These are phyloP conservation scores for Diplocarpon mali DNA, from an alignment of 2,329 filamentous ascomycete genomes.

Conservation along the genomic window DNA sequence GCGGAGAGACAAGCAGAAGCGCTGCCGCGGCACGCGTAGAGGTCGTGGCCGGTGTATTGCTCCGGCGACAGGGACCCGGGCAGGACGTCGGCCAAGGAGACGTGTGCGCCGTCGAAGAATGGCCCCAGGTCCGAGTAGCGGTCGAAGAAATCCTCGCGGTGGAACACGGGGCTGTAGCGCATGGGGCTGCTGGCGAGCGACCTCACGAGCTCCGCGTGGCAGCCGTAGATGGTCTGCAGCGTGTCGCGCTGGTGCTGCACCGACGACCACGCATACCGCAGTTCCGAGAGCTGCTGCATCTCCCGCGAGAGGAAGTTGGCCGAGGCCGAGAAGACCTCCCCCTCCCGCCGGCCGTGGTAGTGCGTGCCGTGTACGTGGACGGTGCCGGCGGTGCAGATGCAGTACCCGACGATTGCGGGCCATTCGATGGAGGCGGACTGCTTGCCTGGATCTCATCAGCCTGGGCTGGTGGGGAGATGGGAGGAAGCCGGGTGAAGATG, in stretches of 20 bases:
- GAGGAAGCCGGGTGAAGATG: too few species aligned
- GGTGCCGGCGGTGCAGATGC: constrained; percentile 75
- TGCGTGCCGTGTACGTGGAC: constrained; percentile 81
- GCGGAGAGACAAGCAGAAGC: constrained; percentile 19
- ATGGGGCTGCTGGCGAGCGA: constrained; percentile 56
- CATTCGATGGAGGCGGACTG: constrained; percentile 67
- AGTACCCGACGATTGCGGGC: constrained; percentile 80
- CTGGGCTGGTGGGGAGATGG: too few species aligned
- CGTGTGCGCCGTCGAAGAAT: constrained; percentile 62
- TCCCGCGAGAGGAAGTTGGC: constrained; percentile 64
- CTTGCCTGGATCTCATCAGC: constrained; percentile 30
- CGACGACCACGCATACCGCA: constrained; percentile 65
- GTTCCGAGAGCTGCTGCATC: constrained; percentile 68
- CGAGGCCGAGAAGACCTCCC: constrained; percentile 44
- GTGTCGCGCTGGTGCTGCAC: constrained; percentile 73
- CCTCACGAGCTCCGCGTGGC: constrained; percentile 73
- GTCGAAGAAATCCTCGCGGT: constrained; percentile 81
- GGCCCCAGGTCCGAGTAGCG: constrained; percentile 53
- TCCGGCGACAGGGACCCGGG: constrained; percentile 47
- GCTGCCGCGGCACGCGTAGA: constrained; percentile 33
- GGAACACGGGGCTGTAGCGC: constrained; percentile 68
- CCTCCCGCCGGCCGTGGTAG: constrained; percentile 41
- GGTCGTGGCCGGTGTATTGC: constrained; percentile 38
- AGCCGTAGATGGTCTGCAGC: constrained; percentile 64
- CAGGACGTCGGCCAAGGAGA: constrained; percentile 57